A percentile compares a stretch with the other conserved stretches of the same genome.
These are phyloP conservation scores for Rutstroemia sp. DNA, from an alignment of 2,329 filamentous ascomycete genomes.

Conservation along the genomic window DNA sequence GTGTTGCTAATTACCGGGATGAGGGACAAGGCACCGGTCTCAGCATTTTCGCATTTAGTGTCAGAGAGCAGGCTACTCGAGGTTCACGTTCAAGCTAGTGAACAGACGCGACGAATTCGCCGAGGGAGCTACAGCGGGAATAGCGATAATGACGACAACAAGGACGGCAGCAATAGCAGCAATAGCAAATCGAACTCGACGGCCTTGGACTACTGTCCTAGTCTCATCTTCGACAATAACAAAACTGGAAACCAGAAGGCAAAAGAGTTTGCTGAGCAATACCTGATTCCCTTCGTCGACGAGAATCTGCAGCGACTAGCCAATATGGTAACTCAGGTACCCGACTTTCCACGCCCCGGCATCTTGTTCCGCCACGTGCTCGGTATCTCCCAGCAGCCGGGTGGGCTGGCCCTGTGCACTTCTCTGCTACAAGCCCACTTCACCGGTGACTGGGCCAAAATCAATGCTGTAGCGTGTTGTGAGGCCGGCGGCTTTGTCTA, in stretches of 20 bases:
- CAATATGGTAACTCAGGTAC: constrained; percentile 41
- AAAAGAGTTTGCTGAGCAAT: constrained; percentile 36
- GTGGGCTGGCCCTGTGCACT: too few species aligned
- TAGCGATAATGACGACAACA: constrained; percentile 6
- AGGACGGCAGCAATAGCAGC: constrained; percentile 16
- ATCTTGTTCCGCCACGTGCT: constrained; percentile 51
- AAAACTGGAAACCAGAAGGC: constrained; percentile 33
- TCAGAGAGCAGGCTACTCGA: constrained; percentile 46
- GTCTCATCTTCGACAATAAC: constrained; percentile 45
- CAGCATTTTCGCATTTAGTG: constrained; percentile 46
- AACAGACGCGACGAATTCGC: constrained; percentile 33
- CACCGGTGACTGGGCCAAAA: constrained; percentile 37
- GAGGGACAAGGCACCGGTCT: constrained; percentile 49
- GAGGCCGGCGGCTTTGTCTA: constrained; percentile 51
- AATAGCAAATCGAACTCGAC: constrained; percentile 18
- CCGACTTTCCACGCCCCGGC: constrained; percentile 42
- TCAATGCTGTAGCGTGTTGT: constrained; percentile 42
- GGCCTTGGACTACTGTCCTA: constrained; percentile 32
- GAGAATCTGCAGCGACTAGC: constrained; percentile 39
- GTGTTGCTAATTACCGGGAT: constrained; percentile 49
- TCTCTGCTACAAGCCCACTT: constrained; percentile 40
- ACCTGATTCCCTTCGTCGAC: constrained; percentile 36
- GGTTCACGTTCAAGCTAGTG: constrained; percentile 38
- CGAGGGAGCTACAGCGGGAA: constrained; percentile 23
- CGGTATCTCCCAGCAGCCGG: too few species aligned